Evolutionary conservation across 2,329 filamentous ascomycete genomes (phyloP), one percentile per base, ranked within the genome.

Genomic region (Cercospora canescens): DNA sequence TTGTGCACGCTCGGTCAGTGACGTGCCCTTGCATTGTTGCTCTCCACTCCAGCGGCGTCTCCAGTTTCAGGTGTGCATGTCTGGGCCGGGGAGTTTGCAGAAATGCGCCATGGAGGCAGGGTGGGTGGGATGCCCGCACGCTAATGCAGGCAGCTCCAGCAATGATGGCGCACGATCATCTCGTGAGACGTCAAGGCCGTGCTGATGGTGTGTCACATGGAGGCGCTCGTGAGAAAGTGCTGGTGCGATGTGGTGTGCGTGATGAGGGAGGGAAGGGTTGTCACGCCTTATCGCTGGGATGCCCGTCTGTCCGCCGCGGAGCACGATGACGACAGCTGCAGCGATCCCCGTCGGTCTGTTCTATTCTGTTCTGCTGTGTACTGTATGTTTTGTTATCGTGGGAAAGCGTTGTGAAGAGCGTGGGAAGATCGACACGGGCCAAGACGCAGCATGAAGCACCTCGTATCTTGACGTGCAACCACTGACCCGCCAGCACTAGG

Each of bases 151-250:
- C 34, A 39, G 48, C 60, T 62, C 60, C 60, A 14, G 12, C 3
- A 30, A 37, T 18, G 50, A 55, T 52, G 37, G 35, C 21, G 37
- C 57, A 55, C 52, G 52, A 60, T 18, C 57, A 39, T 28, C 37
- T 28, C 37, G 37, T 60, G 57, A 60, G 48, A 34, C 60, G 34
- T 41, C 26, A 21, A 41, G 24, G 1, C 32, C 21, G 30, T 21
- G 52, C 28, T 21, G 45, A 14, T 16, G 50, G 50, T 50, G 60
- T 62, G 48, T 62, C 60, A 62, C 60, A 62, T 62, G 60, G 45
- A 62, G 56, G 57, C 4, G 34, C 60, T 61, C 18, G 58, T 34
- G 12, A 37, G 37, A 12, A 35, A 52, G 21, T n/a, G 24, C 24
- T 14, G 16, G 41, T 61, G 32, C 2, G 32, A 5, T 32, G 41